A percentile compares a stretch with the other conserved stretches of the same genome.
Evolutionary conservation across 2,329 filamentous ascomycete genomes (phyloP).

Genomic region (Trichoderma atroviride): DNA sequence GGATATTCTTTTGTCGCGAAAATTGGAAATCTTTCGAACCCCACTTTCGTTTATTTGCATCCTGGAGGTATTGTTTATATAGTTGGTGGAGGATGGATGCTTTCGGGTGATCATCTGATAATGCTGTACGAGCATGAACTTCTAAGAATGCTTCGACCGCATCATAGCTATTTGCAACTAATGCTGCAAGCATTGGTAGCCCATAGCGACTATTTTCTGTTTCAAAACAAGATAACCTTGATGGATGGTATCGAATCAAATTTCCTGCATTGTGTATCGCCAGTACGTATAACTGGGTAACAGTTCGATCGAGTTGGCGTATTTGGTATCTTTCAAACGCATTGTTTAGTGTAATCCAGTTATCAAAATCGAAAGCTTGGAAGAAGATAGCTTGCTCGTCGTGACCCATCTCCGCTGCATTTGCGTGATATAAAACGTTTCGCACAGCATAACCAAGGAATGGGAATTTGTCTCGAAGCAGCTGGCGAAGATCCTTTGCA

Average conservation of each 20-base stretch:
- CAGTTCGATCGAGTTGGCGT: neutral
- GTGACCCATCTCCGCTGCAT: neutral
- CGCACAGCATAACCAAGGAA: neutral
- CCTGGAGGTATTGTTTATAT: too few relatives aligned
- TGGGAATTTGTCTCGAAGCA: neutral
- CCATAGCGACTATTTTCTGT: neutral
- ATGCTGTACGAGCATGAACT: neutral
- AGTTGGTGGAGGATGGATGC: too few relatives aligned
- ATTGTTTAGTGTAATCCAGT: neutral
- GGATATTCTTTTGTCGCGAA: too few relatives aligned
- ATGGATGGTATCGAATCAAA: neutral
- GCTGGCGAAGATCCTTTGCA: neutral
- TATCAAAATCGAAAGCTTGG: neutral
- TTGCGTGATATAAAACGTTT: neutral
- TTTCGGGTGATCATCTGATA: neutral
- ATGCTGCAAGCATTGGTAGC: neutral
- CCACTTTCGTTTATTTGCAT: too few relatives aligned
- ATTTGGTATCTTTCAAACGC: neutral
- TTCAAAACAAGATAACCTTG: neutral
- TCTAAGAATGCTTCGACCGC: neutral
- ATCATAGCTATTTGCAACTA: neutral
- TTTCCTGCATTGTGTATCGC: neutral
- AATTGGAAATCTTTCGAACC: too few relatives aligned
- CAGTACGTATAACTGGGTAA: neutral
- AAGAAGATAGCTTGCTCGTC: neutral